A percentile compares a stretch with the other conserved stretches of the same genome.
Evolutionary conservation across 139 green algal genomes (phyloP).

Genomic region (Tetraselmis striata): DNA sequence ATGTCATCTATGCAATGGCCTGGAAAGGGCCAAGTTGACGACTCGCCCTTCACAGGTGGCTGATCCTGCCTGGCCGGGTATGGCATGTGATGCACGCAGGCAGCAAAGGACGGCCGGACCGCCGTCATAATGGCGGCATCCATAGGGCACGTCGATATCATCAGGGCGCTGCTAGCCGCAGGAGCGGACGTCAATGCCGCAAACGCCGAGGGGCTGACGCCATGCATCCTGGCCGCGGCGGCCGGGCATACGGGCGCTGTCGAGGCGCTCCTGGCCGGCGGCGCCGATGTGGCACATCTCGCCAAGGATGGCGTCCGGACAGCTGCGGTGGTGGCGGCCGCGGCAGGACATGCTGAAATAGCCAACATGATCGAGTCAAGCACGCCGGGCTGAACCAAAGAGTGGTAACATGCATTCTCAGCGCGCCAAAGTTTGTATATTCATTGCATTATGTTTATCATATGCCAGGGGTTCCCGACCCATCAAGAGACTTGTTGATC

Average conservation of each 20-base stretch:
- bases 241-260: neutral
- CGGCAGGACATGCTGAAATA: neutral
- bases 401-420: too few species aligned
- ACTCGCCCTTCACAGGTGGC: too few species aligned
- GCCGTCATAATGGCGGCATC: neutral
- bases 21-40: too few species aligned
- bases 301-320: neutral
- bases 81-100: neutral
- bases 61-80: too few species aligned
- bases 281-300: neutral
- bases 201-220: neutral
- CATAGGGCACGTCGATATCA: neutral
- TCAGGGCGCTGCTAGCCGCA: neutral
- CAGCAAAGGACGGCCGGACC: neutral
- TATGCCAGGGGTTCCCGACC: too few species aligned
- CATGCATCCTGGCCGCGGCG: neutral
- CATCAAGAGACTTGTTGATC: too few species aligned
- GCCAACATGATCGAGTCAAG: neutral
- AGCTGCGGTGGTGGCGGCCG: neutral
- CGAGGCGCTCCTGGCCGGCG: neutral
- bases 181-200: neutral
- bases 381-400: too few species aligned
- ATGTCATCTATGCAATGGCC: too few species aligned
- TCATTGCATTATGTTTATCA: too few species aligned
- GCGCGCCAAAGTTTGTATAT: too few species aligned